Percentiles rank a stretch among this genome's conserved stretches.
Conservation (phyloP, 306 rosid species). For the Vigna angularis region DNA sequence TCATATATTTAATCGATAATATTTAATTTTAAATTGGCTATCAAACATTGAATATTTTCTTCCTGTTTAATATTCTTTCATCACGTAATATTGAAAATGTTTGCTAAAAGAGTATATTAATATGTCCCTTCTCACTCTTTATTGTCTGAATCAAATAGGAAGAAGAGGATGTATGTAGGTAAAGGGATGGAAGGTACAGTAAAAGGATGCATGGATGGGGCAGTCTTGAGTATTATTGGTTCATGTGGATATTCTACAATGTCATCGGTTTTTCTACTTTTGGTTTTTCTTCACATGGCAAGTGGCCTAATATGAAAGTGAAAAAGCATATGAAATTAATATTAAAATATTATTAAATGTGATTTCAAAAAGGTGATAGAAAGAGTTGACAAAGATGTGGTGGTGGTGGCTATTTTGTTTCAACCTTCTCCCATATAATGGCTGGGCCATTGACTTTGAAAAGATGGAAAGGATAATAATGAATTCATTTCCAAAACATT, state of each 20-base stretch:
- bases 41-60: too few relatives aligned
- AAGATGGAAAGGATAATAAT: slow-evolving; percentile 21
- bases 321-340: background rate
- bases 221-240: slow-evolving; percentile 36
- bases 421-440: background rate
- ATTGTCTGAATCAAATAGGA: slow-evolving; percentile 18
- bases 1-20: too few relatives aligned
- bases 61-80: too few relatives aligned
- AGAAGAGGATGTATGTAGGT: background rate
- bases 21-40: too few relatives aligned
- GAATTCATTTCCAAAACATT: background rate
- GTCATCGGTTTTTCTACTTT: slow-evolving; percentile 30
- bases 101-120: too few relatives aligned
- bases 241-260: slow-evolving; percentile 28
- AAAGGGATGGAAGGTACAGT: slow-evolving; percentile 35
- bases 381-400: slow-evolving; percentile 36
- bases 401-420: slow-evolving; percentile 18
- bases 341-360: background rate
- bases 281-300: slow-evolving; percentile 50
- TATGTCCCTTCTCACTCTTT: background rate
- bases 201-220: slow-evolving; percentile 50
- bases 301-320: slow-evolving; percentile 31
- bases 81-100: too few relatives aligned
- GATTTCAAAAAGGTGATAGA: background rate
- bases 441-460: slow-evolving; percentile 35